These are phyloP conservation scores for Boletus vinaceobasis DNA, from an alignment of 768 basidiomycete genomes.

Conservation along the genomic window DNA sequence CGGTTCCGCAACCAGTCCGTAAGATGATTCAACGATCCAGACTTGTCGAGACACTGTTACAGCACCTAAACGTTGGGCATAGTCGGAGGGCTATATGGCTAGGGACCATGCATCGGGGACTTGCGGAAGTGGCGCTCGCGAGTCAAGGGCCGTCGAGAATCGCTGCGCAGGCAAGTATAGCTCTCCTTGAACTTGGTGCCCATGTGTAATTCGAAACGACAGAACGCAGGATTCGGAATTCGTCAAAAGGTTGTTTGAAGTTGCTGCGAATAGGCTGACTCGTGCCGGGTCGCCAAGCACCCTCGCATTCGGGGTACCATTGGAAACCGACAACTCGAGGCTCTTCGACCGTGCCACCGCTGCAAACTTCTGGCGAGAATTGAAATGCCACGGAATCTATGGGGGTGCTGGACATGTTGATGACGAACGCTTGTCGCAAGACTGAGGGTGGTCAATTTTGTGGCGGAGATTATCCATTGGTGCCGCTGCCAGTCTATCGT, in stretches of 20 bases:
- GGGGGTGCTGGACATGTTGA: not conserved
- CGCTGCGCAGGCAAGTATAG: conserved; percentile 8
- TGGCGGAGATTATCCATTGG: not conserved
- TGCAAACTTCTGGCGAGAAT: not conserved
- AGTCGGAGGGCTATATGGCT: not conserved
- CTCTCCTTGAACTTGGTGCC: not conserved
- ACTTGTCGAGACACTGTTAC: not conserved
- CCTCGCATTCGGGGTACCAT: too few relatives aligned
- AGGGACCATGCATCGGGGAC: not conserved
- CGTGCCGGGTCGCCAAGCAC: not conserved
- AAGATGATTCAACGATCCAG: not conserved
- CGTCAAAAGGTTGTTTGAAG: not conserved
- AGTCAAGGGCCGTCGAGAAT: not conserved
- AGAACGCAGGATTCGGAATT: not conserved
- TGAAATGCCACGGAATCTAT: not conserved
- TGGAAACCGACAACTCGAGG: not conserved
- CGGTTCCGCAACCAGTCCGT: not conserved
- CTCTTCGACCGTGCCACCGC: too few relatives aligned
- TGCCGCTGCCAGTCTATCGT: too few relatives aligned
- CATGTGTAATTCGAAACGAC: not conserved
- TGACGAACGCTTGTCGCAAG: not conserved
- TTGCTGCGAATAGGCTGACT: not conserved
- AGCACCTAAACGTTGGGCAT: not conserved
- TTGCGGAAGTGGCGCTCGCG: conserved; percentile 3
- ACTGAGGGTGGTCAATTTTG: not conserved